Evolutionary conservation across 805 yeast species (phyloP).

Genomic region (Yarrowia sp.): DNA sequence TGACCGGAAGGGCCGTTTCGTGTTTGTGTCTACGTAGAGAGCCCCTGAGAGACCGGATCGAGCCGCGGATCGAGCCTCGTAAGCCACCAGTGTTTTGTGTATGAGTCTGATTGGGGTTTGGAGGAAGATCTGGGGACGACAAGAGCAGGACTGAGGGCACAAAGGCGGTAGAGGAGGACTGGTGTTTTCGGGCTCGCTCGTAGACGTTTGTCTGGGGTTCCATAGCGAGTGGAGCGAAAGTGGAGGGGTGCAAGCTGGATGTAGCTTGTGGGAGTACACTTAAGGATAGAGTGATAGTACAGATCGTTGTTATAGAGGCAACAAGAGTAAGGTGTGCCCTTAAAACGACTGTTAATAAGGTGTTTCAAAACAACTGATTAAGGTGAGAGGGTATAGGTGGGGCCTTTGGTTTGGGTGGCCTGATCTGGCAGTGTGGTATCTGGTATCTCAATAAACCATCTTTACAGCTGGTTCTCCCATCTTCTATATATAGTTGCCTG

Average conservation of each 20-base stretch:
- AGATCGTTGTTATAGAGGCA: neutral
- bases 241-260: neutral
- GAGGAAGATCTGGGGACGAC: slow-evolving; percentile 13
- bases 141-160: neutral
- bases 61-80: slow-evolving; percentile 19
- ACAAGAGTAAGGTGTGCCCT: no score
- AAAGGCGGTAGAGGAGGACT: neutral
- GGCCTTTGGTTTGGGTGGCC: no score
- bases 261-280: slow-evolving; percentile 1
- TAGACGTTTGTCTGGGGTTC: slow-evolving; percentile 4
- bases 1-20: neutral
- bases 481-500: no score
- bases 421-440: no score
- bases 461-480: no score
- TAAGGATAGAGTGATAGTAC: neutral
- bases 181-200: slow-evolving; percentile 14
- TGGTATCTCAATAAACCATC: no score
- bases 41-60: slow-evolving; percentile 28
- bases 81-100: slow-evolving; percentile 26
- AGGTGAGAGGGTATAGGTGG: no score
- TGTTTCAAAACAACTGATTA: no score
- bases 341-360: no score
- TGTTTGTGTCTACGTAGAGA: slow-evolving; percentile 28
- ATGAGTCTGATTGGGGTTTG: neutral
- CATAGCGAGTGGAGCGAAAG: slow-evolving; percentile 30